A percentile compares a stretch with the other conserved stretches of the same genome.
phyloP scores from a whole-genome alignment of 148 eudicot species.

The Suaeda aralocaspica region DNA sequence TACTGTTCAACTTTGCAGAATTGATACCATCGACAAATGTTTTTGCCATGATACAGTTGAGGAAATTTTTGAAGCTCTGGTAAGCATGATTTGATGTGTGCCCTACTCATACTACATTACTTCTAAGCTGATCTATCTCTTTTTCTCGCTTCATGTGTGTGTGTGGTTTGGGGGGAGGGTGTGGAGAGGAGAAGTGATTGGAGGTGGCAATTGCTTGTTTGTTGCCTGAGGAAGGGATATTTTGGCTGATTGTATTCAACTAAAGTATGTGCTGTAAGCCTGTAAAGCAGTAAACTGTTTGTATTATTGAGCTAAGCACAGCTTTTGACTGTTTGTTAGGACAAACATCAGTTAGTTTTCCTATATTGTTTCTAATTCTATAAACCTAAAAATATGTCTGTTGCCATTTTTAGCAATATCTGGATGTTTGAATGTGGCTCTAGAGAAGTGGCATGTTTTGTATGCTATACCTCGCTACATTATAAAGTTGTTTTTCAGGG shows the following conservation, averaged over 20 bases:
- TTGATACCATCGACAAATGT: constrained; percentile 68
- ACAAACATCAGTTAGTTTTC: too few relatives aligned
- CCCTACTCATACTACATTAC: background rate
- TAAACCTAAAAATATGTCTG: too few relatives aligned
- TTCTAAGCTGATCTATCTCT: background rate
- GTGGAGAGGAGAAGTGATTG: too few relatives aligned
- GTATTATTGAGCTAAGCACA: too few relatives aligned
- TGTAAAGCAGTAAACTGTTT: background rate
- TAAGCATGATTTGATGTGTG: constrained; percentile 30
- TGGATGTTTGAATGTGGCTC: background rate
- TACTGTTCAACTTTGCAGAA: constrained; percentile 42
- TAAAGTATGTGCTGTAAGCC: background rate
- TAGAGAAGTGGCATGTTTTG: background rate
- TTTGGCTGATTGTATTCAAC: background rate
- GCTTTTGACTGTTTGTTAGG: background rate
- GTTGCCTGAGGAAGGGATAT: background rate
- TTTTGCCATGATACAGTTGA: constrained; percentile 85
- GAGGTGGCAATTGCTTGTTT: background rate
- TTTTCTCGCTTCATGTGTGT: too few relatives aligned
- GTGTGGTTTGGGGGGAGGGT: too few relatives aligned
- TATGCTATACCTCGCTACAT: background rate
- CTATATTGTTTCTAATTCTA: too few relatives aligned
- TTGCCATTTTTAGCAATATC: background rate
- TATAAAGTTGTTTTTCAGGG: background rate
- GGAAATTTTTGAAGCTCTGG: constrained; percentile 80